Base-by-base conservation (phyloP, 192 early-diverging fungal species). In the Gaertneriomyces semiglobifer region DNA sequence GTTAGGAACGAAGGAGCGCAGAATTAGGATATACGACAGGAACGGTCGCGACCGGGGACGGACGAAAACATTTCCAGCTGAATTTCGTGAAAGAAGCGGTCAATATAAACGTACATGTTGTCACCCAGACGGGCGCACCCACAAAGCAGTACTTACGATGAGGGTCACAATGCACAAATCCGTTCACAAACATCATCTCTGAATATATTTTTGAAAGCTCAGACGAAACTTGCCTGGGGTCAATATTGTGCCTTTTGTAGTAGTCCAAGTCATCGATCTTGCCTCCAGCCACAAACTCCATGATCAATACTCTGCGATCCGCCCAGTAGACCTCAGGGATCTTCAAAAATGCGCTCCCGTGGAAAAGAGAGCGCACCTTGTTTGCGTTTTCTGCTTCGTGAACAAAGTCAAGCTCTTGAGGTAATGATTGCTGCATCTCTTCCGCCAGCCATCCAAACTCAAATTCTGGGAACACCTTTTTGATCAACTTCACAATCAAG, bases 161-260 rank as follows among this genome's bases (percentile, higher is more conserved):
- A 39, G 93, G 93, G 72, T 97, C 95, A 69, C 92, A 94, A 75
- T 97, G 95, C 10, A 83, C 68, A 66, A 83, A 76, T 4, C 66
- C 90, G 58, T 92, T 84, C 9, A 88, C 76, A 70, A 89, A 95
- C 8, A 94, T 92, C 94, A 97, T 97, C 60, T 95, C 87, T 6
- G 87, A 88, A 71, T 92, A 95, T 5, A 85, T 81, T 4, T 80
- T 81, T 0, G 86, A 85, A 57, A 96, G 80, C 55, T 90, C 87
- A 16, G 81, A 75, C 1, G 93, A 92, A 12, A 98, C 88, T 4
- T 86, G 72, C 0, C 77, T 75, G 0, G 90, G 89, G 63, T 88
- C 77, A 59, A 98, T 94, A n/a, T 69, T 66, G 72, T 95, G 81
- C 7, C 78, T 48, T 10, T 83, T 69, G 65, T 94, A 73, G 54